These are phyloP conservation scores for Macrolepiota albuminosa DNA, from an alignment of 768 basidiomycete genomes.

Conservation along the genomic window DNA sequence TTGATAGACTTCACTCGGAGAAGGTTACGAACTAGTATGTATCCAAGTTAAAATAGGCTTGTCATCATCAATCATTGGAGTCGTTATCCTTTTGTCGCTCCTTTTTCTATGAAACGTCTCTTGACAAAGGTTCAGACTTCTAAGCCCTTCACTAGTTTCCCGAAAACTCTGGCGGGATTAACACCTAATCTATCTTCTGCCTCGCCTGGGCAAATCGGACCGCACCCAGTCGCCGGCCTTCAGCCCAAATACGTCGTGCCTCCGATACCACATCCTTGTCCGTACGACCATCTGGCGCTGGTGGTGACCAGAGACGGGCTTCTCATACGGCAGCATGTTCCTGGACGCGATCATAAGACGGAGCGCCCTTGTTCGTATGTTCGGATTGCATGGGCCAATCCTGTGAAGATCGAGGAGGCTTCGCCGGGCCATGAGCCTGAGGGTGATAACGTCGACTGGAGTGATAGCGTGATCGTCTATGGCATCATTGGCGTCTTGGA, in stretches of 20 bases:
- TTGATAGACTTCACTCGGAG: background rate
- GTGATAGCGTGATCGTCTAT: slow-evolving; percentile 54
- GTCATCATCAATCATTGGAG: background rate
- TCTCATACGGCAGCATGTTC: slow-evolving; percentile 55
- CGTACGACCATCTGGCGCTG: slow-evolving; percentile 65
- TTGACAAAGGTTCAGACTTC: slow-evolving; percentile 20
- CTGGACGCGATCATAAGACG: slow-evolving; percentile 19
- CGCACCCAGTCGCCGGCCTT: slow-evolving; percentile 33
- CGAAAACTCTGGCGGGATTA: slow-evolving; percentile 14
- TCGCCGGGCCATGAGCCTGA: slow-evolving; percentile 13
- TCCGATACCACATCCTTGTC: slow-evolving; percentile 70
- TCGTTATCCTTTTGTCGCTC: background rate
- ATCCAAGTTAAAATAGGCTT: background rate
- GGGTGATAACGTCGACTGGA: slow-evolving; percentile 45
- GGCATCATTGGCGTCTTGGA: slow-evolving; percentile 75
- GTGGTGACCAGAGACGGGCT: slow-evolving; percentile 57
- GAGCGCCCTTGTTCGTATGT: slow-evolving; percentile 34
- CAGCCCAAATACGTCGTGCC: slow-evolving; percentile 64
- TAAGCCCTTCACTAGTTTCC: slow-evolving; percentile 27
- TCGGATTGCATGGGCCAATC: slow-evolving; percentile 53
- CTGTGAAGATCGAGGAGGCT: slow-evolving; percentile 48
- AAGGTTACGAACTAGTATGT: background rate
- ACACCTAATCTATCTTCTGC: slow-evolving; percentile 9
- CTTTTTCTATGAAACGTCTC: slow-evolving; percentile 16
- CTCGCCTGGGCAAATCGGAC: slow-evolving; percentile 10